These are phyloP conservation scores for Clarireedia paspali DNA, from an alignment of 2,329 filamentous ascomycete species.

Conservation along the genomic window DNA sequence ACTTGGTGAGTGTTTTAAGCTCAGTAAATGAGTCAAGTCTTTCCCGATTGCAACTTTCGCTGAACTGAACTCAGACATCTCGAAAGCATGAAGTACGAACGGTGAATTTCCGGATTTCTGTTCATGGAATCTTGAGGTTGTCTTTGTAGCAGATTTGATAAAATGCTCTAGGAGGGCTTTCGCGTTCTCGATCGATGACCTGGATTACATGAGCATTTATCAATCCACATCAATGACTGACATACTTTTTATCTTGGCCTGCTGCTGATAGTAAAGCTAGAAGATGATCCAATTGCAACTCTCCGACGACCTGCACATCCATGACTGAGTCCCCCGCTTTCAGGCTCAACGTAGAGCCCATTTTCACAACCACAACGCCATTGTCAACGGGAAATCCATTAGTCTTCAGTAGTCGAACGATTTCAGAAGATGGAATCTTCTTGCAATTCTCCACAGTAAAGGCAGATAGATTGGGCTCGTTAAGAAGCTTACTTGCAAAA, in stretches of 20 bases:
- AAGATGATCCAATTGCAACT: background rate
- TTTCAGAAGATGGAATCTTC: background rate
- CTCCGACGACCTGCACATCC: background rate
- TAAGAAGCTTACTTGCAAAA: conserved; percentile 21
- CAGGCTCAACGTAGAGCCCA: background rate
- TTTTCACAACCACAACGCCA: background rate
- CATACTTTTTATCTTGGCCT: background rate
- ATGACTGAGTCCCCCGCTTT: conserved; percentile 2
- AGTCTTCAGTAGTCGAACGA: background rate
- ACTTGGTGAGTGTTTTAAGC: conserved; percentile 2
- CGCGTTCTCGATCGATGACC: conserved; percentile 14
- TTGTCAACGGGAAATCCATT: background rate
- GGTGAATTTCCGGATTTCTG: conserved; percentile 14
- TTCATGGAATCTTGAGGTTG: conserved; percentile 18
- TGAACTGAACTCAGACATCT: conserved; percentile 17
- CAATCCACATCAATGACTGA: background rate
- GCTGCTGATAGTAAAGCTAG: background rate
- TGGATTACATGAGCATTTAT: background rate
- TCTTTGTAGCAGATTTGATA: conserved; percentile 12
- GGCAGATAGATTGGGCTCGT: conserved; percentile 16
- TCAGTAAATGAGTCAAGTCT: conserved; percentile 17
- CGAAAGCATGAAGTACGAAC: conserved; percentile 16
- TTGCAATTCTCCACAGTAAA: conserved; percentile 12
- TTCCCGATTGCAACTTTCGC: conserved; percentile 18
- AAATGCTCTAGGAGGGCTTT: conserved; percentile 17